Evolutionary conservation across 1,139 yeast genomes (phyloP).

Genomic region (Diutina sp.): DNA sequence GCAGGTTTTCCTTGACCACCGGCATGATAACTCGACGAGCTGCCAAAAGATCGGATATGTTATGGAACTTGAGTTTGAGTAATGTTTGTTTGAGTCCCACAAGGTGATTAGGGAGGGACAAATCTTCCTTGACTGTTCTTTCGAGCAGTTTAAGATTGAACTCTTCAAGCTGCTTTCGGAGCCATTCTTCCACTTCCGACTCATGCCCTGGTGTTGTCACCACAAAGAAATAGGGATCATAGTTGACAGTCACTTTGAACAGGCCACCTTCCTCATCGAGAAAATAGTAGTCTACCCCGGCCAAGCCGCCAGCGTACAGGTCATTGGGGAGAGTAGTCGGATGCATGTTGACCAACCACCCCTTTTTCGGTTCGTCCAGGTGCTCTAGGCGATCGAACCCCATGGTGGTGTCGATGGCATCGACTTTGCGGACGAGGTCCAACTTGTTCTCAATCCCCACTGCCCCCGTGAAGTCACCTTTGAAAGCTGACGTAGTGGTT

Average conservation of each 20-base stretch:
- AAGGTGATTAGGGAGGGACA: constrained; percentile 73
- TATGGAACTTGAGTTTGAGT: constrained; percentile 61
- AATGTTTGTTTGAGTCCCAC: constrained; percentile 60
- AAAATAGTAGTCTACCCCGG: constrained; percentile 92
- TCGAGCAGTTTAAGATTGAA: constrained; percentile 40
- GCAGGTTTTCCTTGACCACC: constrained; percentile 53
- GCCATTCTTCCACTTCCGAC: constrained; percentile 76
- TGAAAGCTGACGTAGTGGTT: neutral
- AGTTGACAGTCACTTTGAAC: constrained; percentile 73
- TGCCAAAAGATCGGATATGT: constrained; percentile 56
- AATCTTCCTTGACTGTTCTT: constrained; percentile 61
- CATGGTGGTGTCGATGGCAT: constrained; percentile 60
- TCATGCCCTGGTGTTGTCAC: constrained; percentile 55
- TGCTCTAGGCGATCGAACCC: constrained; percentile 72
- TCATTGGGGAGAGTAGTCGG: constrained; percentile 47
- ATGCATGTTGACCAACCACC: constrained; percentile 90
- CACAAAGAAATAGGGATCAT: constrained; percentile 83
- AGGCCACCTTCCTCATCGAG: constrained; percentile 97
- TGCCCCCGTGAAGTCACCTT: neutral
- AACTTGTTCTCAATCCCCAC: neutral
- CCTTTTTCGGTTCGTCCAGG: constrained; percentile 54
- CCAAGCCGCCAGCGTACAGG: constrained; percentile 35
- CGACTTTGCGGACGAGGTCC: constrained; percentile 16
- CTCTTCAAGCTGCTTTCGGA: constrained; percentile 55
- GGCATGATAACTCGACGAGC: constrained; percentile 66